Evolutionary conservation across 2,329 filamentous ascomycete genomes (phyloP).

Genomic region (Byssochlamys sp.): DNA sequence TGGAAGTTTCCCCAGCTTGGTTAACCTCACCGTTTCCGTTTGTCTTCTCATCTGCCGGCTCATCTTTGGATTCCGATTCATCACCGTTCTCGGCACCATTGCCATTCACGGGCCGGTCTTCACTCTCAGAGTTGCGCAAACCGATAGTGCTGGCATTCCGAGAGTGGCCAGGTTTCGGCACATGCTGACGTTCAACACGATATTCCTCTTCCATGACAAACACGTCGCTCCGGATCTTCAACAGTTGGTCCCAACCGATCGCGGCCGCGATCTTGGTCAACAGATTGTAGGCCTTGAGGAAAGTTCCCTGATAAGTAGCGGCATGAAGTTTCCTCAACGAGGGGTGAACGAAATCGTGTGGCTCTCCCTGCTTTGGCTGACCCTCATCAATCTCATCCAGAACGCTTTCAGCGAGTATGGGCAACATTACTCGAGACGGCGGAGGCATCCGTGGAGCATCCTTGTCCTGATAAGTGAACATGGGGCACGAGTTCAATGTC

Average conservation of each 20-base stretch:
- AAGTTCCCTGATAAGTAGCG: constrained; percentile 85
- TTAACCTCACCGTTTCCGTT: constrained; percentile 23
- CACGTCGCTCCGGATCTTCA: constrained; percentile 89
- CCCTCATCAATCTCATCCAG: constrained; percentile 95
- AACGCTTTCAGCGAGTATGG: constrained; percentile 76
- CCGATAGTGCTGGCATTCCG: constrained; percentile 72
- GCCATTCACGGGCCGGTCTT: constrained; percentile 28
- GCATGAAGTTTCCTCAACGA: constrained; percentile 78
- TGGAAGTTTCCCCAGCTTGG: constrained; percentile 27
- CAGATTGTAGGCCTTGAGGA: constrained; percentile 86
- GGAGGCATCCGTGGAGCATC: constrained; percentile 91
- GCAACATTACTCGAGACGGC: constrained; percentile 75
- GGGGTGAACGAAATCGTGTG: constrained; percentile 75
- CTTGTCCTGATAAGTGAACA: constrained; percentile 99
- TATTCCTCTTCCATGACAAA: constrained; percentile 99
- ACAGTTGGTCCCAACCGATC: constrained; percentile 92
- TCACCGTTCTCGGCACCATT: constrained; percentile 17
- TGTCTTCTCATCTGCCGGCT: constrained; percentile 16
- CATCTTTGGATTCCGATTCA: constrained; percentile 19
- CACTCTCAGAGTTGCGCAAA: constrained; percentile 57
- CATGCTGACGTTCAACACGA: constrained; percentile 56
- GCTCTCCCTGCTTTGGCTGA: constrained; percentile 59
- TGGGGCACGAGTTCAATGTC: constrained; percentile 94
- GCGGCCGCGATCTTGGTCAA: constrained; percentile 91
- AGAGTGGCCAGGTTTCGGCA: constrained; percentile 25